These are phyloP conservation scores for Penicillium malachiteum DNA, from an alignment of 495 filamentous ascomycete genomes.

Conservation along the genomic window DNA sequence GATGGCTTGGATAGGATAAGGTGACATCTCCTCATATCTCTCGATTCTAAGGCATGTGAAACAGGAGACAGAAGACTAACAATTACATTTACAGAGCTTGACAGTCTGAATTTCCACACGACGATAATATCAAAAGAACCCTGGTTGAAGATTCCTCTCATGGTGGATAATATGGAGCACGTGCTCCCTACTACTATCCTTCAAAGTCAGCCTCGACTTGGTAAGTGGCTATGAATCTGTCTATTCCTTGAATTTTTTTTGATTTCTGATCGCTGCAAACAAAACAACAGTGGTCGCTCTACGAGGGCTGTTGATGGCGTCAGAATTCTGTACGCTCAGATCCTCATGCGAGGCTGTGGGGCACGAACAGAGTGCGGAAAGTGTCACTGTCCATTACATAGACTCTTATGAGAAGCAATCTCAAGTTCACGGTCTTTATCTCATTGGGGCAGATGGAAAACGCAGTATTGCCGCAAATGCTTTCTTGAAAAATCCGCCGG, in stretches of 20 bases:
- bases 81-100: neutral
- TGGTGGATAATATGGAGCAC: conserved; percentile 17
- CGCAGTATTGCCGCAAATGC: conserved; percentile 47
- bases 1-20: neutral
- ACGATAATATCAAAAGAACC: neutral
- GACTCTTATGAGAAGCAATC: conserved; percentile 22
- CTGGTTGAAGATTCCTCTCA: neutral
- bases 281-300: conserved; percentile 17
- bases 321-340: conserved; percentile 31
- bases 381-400: conserved; percentile 34
- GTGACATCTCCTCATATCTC: neutral
- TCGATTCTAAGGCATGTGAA: neutral
- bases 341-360: conserved; percentile 30
- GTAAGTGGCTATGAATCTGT: neutral
- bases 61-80: neutral
- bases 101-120: neutral
- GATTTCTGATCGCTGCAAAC: neutral
- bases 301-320: conserved; percentile 27
- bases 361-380: conserved; percentile 25
- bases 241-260: neutral
- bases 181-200: conserved; percentile 17
- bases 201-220: conserved; percentile 19
- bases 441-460: conserved; percentile 54
- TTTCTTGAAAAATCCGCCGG: conserved; percentile 47
- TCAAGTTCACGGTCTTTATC: conserved; percentile 33